Percentiles rank a stretch among this genome's conserved stretches.
Conservation (phyloP, 805 yeast species). For the Myxozyma kluyveri region DNA sequence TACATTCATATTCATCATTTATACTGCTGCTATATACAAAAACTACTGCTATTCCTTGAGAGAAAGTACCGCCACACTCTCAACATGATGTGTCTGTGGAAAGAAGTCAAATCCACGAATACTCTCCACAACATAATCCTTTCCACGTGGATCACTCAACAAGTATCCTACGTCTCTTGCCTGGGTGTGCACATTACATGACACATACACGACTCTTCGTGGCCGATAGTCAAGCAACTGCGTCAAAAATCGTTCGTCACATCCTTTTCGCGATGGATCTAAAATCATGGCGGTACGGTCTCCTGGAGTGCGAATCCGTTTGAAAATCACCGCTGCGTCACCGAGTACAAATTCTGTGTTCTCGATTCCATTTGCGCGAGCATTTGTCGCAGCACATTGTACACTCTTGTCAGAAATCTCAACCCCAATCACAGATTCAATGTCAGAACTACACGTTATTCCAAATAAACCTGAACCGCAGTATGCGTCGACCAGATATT, state of each 20-base stretch:
- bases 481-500: slow-evolving; percentile 86
- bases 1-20: neutral
- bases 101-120: slow-evolving; percentile 94
- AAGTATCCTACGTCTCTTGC: slow-evolving; percentile 91
- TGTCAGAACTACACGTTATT: slow-evolving; percentile 76
- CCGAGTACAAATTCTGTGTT: slow-evolving; percentile 87
- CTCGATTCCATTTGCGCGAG: slow-evolving; percentile 65
- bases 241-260: slow-evolving; percentile 81
- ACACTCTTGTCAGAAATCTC: slow-evolving; percentile 92
- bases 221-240: slow-evolving; percentile 85
- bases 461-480: slow-evolving; percentile 96
- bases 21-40: no score
- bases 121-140: slow-evolving; percentile 69
- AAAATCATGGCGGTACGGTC: slow-evolving; percentile 81
- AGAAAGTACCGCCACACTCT: slow-evolving; percentile 72
- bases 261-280: slow-evolving; percentile 97
- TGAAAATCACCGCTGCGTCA: slow-evolving; percentile 87
- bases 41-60: slow-evolving; percentile 7
- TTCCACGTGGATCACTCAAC: slow-evolving; percentile 55
- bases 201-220: slow-evolving; percentile 83
- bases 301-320: slow-evolving; percentile 64
- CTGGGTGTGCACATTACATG: slow-evolving; percentile 97
- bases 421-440: slow-evolving; percentile 86
- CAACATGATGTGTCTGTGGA: slow-evolving; percentile 92
- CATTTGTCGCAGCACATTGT: slow-evolving; percentile 79